Evolutionary conservation across 2,329 filamentous ascomycete genomes (phyloP).

Genomic region (Fusarium acutatum): DNA sequence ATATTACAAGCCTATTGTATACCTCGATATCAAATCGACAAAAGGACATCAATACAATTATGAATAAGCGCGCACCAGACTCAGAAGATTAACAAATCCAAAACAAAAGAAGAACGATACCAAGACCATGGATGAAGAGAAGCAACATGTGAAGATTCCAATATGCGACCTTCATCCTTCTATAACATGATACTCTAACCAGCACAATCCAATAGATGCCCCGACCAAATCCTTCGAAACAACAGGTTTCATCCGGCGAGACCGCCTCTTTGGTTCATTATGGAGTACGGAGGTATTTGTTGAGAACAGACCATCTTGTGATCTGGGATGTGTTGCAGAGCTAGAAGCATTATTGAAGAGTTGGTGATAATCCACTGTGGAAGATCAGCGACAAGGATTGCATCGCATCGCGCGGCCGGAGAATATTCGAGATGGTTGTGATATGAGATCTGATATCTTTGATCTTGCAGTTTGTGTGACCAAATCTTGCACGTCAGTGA

Average conservation of each 20-base stretch:
- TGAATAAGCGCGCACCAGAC: not conserved
- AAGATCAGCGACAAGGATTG: constrained; percentile 1
- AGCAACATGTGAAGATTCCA: not conserved
- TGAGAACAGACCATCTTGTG: constrained; percentile 9
- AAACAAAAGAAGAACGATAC: not conserved
- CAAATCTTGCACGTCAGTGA: not conserved
- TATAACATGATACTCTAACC: not conserved
- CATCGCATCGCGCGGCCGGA: not conserved
- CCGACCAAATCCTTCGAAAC: constrained; percentile 8
- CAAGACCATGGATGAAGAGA: not conserved
- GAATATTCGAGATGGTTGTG: not conserved
- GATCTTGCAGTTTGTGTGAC: not conserved
- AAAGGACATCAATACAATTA: not conserved
- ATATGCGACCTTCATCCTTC: not conserved
- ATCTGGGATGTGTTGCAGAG: not conserved
- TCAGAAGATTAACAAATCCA: not conserved
- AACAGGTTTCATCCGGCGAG: not conserved
- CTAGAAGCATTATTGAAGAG: not conserved
- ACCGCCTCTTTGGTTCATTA: not conserved
- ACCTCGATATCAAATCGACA: constrained; percentile 6
- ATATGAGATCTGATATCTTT: not conserved
- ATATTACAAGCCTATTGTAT: not conserved
- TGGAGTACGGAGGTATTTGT: not conserved
- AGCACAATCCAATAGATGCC: constrained; percentile 8
- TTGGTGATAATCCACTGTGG: not conserved